A percentile compares a stretch with the other conserved stretches of the same genome.
These are phyloP conservation scores for Phytomonas sp. DNA, from an alignment of 208 protist genomes.

Conservation along the genomic window DNA sequence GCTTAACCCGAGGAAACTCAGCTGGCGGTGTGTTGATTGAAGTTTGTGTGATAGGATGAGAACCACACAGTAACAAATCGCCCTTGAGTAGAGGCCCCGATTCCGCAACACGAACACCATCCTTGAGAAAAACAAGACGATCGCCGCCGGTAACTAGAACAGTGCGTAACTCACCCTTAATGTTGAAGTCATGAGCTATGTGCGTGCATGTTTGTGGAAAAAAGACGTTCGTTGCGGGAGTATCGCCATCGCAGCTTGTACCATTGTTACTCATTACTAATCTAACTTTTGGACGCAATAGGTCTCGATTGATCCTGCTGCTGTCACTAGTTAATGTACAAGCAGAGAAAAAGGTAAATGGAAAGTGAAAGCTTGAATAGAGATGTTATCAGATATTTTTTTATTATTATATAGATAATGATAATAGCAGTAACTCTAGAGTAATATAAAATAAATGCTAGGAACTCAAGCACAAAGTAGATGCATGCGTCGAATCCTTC, in stretches of 20 bases:
- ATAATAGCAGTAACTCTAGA: neutral
- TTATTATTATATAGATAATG: neutral
- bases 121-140: conserved; percentile 49
- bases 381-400: neutral
- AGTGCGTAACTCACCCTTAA: conserved; percentile 41
- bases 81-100: conserved; percentile 20
- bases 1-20: conserved; percentile 13
- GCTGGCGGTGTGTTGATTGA: neutral
- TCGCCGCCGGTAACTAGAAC: conserved; percentile 55
- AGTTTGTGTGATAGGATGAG: neutral
- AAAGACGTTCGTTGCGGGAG: conserved; percentile 20
- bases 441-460: neutral
- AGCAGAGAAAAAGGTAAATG: neutral
- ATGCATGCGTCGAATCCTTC: neutral
- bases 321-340: neutral
- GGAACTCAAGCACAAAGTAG: neutral
- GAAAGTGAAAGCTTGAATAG: neutral
- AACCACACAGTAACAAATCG: neutral
- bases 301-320: neutral
- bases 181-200: conserved; percentile 39
- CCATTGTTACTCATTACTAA: neutral
- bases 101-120: conserved; percentile 31
- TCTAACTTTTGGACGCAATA: neutral
- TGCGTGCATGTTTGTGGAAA: conserved; percentile 63
- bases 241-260: neutral